phyloP scores from a whole-genome alignment of 148 eudicot species.

The Rhododendron henanense region DNA sequence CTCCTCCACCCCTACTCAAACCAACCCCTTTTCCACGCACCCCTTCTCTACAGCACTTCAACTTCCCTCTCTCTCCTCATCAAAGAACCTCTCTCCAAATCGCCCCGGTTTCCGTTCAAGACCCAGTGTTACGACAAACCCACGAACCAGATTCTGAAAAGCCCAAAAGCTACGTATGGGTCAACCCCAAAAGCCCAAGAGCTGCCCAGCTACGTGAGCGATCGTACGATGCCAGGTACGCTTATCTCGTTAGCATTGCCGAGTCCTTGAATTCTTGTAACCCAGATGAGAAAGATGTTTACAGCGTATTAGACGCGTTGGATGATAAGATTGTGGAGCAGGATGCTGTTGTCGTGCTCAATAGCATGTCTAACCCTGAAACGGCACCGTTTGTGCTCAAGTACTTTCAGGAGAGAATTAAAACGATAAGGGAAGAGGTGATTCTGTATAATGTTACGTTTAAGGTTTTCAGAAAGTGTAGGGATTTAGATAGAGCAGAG shows the following conservation, averaged over 20 bases:
- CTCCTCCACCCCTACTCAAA: constrained; percentile 11
- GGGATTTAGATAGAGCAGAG: constrained; percentile 58
- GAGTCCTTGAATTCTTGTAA: constrained; percentile 40
- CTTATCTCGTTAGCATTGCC: constrained; percentile 43
- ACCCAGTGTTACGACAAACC: constrained; percentile 17
- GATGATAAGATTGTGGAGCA: constrained; percentile 47
- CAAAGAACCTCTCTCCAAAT: constrained; percentile 12
- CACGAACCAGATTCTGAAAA: constrained; percentile 16
- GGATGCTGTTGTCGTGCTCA: constrained; percentile 65
- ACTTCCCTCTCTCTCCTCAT: background rate
- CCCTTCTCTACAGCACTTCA: background rate
- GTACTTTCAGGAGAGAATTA: constrained; percentile 35
- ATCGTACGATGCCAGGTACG: constrained; percentile 59
- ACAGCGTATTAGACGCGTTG: constrained; percentile 25
- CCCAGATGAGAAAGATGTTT: constrained; percentile 39
- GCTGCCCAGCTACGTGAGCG: constrained; percentile 42
- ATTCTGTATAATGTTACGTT: constrained; percentile 71
- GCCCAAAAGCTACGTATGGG: constrained; percentile 52
- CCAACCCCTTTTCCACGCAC: background rate
- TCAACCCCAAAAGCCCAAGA: constrained; percentile 71
- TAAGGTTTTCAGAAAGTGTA: constrained; percentile 63
- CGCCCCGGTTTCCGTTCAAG: constrained; percentile 30
- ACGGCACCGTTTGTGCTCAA: constrained; percentile 41
- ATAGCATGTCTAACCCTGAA: constrained; percentile 52
- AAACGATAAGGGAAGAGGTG: constrained; percentile 28